Evolutionary conservation across 2,329 filamentous ascomycete species (phyloP).

Genomic region (Trichophyton verrucosum): DNA sequence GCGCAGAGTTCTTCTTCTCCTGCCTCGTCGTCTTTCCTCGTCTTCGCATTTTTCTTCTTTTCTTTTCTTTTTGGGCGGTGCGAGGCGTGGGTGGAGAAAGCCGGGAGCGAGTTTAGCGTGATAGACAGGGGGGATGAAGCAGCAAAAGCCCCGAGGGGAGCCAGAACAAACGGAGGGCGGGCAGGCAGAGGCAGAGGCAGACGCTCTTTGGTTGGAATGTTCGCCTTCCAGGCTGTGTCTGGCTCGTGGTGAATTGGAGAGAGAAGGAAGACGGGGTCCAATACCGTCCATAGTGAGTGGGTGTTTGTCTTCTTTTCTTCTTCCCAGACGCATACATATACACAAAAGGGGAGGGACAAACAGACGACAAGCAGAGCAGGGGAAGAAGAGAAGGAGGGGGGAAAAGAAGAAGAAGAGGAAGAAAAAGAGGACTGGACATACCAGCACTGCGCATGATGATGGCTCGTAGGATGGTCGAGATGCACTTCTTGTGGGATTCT

Average conservation of each 20-base stretch:
- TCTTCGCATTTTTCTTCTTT: too few species aligned
- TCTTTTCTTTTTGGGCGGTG: conserved; percentile 1
- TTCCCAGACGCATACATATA: not conserved
- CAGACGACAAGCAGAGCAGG: not conserved
- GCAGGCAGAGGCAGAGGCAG: not conserved
- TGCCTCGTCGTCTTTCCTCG: too few species aligned
- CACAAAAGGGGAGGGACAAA: too few species aligned
- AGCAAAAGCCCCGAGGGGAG: not conserved
- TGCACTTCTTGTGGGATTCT: conserved; percentile 60
- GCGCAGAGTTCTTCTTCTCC: too few species aligned
- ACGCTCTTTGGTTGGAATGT: not conserved
- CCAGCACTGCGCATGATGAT: conserved; percentile 57
- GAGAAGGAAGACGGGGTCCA: not conserved
- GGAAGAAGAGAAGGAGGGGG: not conserved
- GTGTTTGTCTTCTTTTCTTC: not conserved
- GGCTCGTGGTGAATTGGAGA: not conserved
- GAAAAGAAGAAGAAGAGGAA: not conserved
- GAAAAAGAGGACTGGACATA: conserved; percentile 32
- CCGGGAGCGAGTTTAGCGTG: conserved; percentile 8
- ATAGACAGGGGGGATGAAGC: conserved; percentile 2
- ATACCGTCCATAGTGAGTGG: not conserved
- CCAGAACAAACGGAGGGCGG: not conserved
- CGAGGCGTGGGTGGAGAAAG: conserved; percentile 7
- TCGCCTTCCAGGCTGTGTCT: not conserved
- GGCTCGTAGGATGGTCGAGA: conserved; percentile 61